phyloP scores from a whole-genome alignment of 1,284 basidiomycete genomes.

The Flammula alnicola region DNA sequence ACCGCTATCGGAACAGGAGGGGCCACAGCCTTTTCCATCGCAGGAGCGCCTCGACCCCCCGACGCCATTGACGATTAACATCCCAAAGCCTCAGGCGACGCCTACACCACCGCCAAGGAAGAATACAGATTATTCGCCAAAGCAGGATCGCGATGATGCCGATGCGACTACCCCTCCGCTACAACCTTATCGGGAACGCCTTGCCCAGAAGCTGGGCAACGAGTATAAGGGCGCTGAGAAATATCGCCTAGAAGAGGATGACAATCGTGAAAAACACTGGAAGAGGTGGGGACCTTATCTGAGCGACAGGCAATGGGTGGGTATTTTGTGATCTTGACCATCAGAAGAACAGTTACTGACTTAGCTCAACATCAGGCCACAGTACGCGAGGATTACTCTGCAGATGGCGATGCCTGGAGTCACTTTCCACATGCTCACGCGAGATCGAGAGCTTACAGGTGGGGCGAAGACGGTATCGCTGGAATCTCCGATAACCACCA shows the following conservation, averaged over 20 bases:
- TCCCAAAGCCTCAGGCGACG: constrained; percentile 60
- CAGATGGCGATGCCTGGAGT: constrained; percentile 95
- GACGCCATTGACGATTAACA: constrained; percentile 82
- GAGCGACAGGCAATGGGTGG: constrained; percentile 95
- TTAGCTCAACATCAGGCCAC: constrained; percentile 68
- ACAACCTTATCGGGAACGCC: constrained; percentile 56
- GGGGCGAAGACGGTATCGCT: constrained; percentile 98
- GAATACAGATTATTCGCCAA: constrained; percentile 39
- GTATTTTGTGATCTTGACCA: constrained; percentile 35
- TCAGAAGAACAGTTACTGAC: background rate
- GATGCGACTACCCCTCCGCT: constrained; percentile 27
- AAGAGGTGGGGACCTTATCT: constrained; percentile 99
- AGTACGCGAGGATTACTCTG: constrained; percentile 97
- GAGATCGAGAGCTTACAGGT: constrained; percentile 93
- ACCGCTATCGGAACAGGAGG: constrained; percentile 3
- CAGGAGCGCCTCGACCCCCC: constrained; percentile 16
- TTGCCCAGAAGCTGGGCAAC: constrained; percentile 61
- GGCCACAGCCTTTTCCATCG: constrained; percentile 6
- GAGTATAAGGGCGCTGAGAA: constrained; percentile 72
- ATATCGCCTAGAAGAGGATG: constrained; percentile 75
- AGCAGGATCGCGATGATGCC: constrained; percentile 24
- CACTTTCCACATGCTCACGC: constrained; percentile 97
- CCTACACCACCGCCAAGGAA: constrained; percentile 51
- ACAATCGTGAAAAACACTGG: constrained; percentile 82
- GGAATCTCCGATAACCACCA: constrained; percentile 98